phyloP scores from a whole-genome alignment of 345 rosid genomes.

The Pugionium cornutum region DNA sequence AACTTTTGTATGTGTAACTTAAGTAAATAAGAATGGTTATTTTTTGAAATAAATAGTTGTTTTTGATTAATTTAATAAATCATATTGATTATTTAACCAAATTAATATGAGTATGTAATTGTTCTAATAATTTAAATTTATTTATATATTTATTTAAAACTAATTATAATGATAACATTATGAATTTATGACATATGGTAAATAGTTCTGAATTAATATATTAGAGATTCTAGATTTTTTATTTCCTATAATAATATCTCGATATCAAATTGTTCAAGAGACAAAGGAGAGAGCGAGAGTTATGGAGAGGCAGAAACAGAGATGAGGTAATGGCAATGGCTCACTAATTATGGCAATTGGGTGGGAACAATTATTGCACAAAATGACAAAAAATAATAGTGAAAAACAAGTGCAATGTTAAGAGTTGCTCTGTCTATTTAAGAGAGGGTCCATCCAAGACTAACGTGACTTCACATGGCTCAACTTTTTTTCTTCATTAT shows the following conservation, averaged over 20 bases:
- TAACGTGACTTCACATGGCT: slow-evolving; percentile 41
- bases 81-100: no score
- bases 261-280: slow-evolving; percentile 17
- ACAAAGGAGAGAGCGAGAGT: background rate
- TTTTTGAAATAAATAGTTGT: no score
- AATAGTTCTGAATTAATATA: background rate
- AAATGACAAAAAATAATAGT: slow-evolving; percentile 32
- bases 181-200: no score
- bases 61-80: no score
- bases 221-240: no score
- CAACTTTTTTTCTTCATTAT: slow-evolving; percentile 10
- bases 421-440: slow-evolving; percentile 17
- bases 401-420: slow-evolving; percentile 17
- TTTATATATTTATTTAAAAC: no score
- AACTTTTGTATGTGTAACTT: no score
- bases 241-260: slow-evolving; percentile 2
- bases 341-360: slow-evolving; percentile 36
- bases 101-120: no score
- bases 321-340: slow-evolving; percentile 36
- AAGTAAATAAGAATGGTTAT: no score
- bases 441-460: slow-evolving; percentile 30
- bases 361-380: slow-evolving; percentile 35
- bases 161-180: no score
- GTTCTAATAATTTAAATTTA: no score
- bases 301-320: slow-evolving; percentile 30